phyloP scores from a whole-genome alignment of 2,329 filamentous ascomycete genomes.

The Orbilia javanica region DNA sequence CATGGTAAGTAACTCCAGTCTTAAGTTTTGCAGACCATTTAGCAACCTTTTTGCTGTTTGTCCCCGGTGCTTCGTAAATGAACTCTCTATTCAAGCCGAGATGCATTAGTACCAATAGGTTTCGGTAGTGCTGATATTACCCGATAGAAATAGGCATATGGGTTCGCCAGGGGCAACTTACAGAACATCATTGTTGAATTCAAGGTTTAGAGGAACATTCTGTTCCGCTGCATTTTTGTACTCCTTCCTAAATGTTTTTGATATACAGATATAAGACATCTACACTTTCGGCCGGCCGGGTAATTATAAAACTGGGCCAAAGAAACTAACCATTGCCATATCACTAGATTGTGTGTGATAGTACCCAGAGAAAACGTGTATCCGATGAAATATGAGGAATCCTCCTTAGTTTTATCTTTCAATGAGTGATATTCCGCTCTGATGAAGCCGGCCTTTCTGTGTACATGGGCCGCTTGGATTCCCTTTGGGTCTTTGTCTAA shows the following conservation, averaged over 20 bases:
- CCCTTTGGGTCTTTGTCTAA: slow-evolving; percentile 56
- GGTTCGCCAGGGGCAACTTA: background rate
- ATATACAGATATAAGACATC: background rate
- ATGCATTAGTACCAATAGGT: too few species aligned
- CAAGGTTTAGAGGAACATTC: slow-evolving; percentile 5
- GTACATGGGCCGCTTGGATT: slow-evolving; percentile 51
- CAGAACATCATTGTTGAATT: slow-evolving; percentile 17
- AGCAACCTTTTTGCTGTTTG: slow-evolving; percentile 4
- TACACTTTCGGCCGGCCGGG: too few species aligned
- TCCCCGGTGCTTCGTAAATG: background rate
- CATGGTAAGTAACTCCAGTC: background rate
- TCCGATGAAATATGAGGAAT: slow-evolving; percentile 19
- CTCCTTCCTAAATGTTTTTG: slow-evolving; percentile 21
- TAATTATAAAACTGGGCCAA: too few species aligned
- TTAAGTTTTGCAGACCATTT: slow-evolving; percentile 2
- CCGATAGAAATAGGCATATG: too few species aligned
- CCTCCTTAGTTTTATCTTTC: slow-evolving; percentile 33
- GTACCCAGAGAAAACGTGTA: slow-evolving; percentile 13
- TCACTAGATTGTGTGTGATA: slow-evolving; percentile 14
- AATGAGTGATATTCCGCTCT: slow-evolving; percentile 59
- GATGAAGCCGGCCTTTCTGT: slow-evolving; percentile 57
- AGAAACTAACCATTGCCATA: slow-evolving; percentile 13
- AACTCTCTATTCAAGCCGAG: background rate
- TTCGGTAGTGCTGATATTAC: too few species aligned
- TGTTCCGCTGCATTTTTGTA: background rate